Evolutionary conservation across 495 filamentous ascomycete species (phyloP).

Genomic region (Aspergillus saccharolyticus): DNA sequence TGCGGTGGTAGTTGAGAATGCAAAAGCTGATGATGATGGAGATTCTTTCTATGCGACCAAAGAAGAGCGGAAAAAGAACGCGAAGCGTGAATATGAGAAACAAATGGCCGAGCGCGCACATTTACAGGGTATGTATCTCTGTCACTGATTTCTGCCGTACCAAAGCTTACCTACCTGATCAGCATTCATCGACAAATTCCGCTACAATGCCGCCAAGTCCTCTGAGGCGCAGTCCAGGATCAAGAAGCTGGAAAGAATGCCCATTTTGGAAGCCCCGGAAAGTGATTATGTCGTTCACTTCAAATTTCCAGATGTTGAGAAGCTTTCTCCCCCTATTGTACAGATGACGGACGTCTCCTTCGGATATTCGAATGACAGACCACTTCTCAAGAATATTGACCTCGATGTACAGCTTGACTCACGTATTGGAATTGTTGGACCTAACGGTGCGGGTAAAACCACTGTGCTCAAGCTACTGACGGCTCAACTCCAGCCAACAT

Average conservation of each 20-base stretch:
- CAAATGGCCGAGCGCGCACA: constrained; percentile 93
- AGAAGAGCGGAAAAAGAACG: constrained; percentile 94
- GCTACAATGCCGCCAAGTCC: constrained; percentile 98
- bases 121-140: constrained; percentile 51
- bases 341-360: constrained; percentile 94
- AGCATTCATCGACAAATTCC: constrained; percentile 99
- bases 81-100: constrained; percentile 97
- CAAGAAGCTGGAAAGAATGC: constrained; percentile 98
- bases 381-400: constrained; percentile 80
- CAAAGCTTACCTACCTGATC: constrained; percentile 16
- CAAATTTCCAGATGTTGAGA: constrained; percentile 96
- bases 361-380: constrained; percentile 76
- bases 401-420: constrained; percentile 97
- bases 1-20: background rate
- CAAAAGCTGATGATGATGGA: constrained; percentile 21
- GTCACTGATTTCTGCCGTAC: background rate
- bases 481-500: constrained; percentile 70
- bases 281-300: constrained; percentile 95
- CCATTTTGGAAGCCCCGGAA: constrained; percentile 83
- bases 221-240: constrained; percentile 97
- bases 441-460: constrained; percentile 98
- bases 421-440: constrained; percentile 95
- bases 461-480: constrained; percentile 93
- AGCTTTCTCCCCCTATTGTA: constrained; percentile 93
- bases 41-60: constrained; percentile 97